Evolutionary conservation across 2,329 filamentous ascomycete species (phyloP), one percentile per base, ranked within the genome.

Genomic region (Lecanicillium sp.): DNA sequence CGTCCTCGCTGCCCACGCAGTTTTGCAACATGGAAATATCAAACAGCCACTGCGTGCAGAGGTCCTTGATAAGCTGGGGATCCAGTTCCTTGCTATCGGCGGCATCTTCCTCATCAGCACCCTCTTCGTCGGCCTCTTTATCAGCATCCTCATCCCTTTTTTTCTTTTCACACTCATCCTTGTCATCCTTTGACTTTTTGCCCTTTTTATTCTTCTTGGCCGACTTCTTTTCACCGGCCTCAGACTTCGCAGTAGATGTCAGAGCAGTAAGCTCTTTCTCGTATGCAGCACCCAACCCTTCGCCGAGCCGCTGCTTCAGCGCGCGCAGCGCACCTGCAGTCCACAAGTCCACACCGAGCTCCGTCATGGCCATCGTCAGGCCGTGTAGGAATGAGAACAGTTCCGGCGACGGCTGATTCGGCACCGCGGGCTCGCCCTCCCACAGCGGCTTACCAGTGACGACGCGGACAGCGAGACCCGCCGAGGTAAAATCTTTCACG

Each of bases 281-380:
- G 78, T 78, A 81, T 7, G 62, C 56, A 44, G 65, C 63, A n/a
- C 65, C 66, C 1, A 91, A 61, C 41, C 74, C 67, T 35, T 66
- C 63, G 5, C 69, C 62, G 5, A 89, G 59, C 38, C 71, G 62
- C n/a, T 58, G 60, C 65, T 89, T 93, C 53, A 95, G 59, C 1
- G 71, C 69, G 1, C 58, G 57, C 2, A 90, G 77, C 1, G 87
- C 86, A 2, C 73, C 71, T 2, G 79, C 75, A 45, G 84, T 90
- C 90, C 90, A 97, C 3, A 96, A 65, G 62, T 96, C 91, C 38
- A 78, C 71, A 0, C 90, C 90, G 3, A 77, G 70, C 11, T 74
- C 70, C 3, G 77, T 77, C 88, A 96, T 94, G 5, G 75, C 71
- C 39, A 70, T 67, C 4, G 79, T 78, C 23, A 95, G 60, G 37